A percentile compares a stretch with the other conserved stretches of the same genome.
phyloP scores from a whole-genome alignment of 1,284 basidiomycete species.

The Trichosporon sp. region DNA sequence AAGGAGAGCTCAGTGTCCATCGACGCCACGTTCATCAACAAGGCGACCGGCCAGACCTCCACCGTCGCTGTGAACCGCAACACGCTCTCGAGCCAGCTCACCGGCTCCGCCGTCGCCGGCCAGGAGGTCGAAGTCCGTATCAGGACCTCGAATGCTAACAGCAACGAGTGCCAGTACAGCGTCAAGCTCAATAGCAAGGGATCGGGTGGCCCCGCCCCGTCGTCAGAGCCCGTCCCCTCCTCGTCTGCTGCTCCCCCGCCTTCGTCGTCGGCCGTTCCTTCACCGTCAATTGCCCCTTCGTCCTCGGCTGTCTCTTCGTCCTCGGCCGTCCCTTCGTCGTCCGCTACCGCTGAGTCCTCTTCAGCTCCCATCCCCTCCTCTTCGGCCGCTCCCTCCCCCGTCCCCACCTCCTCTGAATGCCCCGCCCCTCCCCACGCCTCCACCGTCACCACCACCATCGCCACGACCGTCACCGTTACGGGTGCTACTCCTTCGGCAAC shows the following conservation, averaged over 20 bases:
- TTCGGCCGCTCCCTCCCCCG: background rate
- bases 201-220: background rate
- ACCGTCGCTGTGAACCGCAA: constrained; percentile 2
- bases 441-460: background rate
- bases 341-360: too few species aligned
- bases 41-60: constrained; percentile 19
- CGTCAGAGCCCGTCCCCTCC: background rate
- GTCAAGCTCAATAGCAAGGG: background rate
- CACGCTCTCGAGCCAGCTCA: background rate
- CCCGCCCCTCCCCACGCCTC: background rate
- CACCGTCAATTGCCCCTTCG: background rate
- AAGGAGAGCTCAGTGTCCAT: constrained; percentile 20
- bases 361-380: background rate
- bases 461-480: background rate
- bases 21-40: background rate
- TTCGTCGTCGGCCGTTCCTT: too few species aligned
- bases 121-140: constrained; percentile 12
- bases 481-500: background rate
- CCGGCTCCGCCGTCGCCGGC: background rate
- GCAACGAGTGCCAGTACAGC: constrained; percentile 18
- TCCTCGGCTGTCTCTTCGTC: background rate
- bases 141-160: constrained; percentile 13
- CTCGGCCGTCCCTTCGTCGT: background rate
- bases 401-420: background rate
- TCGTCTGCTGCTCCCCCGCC: background rate